Base-by-base conservation (phyloP, 176 grass and related monocot species). In the Triticum monococcum region DNA sequence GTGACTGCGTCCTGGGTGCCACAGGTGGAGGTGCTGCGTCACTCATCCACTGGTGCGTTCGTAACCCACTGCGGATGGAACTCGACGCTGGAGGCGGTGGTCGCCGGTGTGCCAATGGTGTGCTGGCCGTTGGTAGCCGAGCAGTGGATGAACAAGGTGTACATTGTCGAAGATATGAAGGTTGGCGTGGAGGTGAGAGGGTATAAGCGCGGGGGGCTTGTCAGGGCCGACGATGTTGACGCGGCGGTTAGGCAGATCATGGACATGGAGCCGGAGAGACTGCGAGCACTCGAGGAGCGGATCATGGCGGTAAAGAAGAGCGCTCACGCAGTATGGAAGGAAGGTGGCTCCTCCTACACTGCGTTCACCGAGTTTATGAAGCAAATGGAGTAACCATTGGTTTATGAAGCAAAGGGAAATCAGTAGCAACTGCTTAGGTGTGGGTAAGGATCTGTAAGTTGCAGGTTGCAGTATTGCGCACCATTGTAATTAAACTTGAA, bases 21-120 rank as follows among this genome's bases (percentile, higher is more conserved):
- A 5, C 87, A 89, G 75, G 81, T 84, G 79, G 86, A 63, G 20
- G 65, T 82, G 80, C 80, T 71, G 66, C 46, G n/a, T 14, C 80
- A 82, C 66, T 66, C 46, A 7, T 82, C 80, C 4, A 82, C 80
- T 0, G 8, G 66, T 2, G 80, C 66, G 22, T 77, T 75, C 41
- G 41, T 75, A 4, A 75, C 23, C 13, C 72, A 75, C 72, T 75
- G 72, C 1, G 72, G 72, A 48, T 75, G 72, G 72, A 75, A 75
- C 72, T 75, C 40, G 7, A 75, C 41, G 72, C 12, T 75, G 24
- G 41, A 75, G 24, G 72, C 41, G 23, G 4, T 50, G 41, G 24
- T 8, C 7, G 72, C 41, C 41, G 72, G 72, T 0, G 72, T 75
- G 72, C 72, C 72, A 1, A 75, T 75, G 72, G 72, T 74, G n/a